Evolutionary conservation across 768 basidiomycete species (phyloP), one percentile per base, ranked within the genome.

Genomic region (Rhizopogon salebrosus): DNA sequence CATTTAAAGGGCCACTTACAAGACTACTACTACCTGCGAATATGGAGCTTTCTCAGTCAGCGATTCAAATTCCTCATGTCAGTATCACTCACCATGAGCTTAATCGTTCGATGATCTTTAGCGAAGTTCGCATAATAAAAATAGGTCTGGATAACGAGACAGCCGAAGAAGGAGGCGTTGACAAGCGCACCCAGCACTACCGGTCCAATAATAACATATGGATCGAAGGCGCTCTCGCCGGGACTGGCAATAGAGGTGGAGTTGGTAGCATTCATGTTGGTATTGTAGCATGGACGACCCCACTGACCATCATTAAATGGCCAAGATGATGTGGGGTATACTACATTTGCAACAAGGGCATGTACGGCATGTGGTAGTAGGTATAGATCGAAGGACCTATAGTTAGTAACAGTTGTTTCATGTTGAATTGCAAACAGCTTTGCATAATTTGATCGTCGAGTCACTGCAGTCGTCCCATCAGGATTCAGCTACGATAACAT

Each of bases 111-210:
- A 18, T 27, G 5, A 20, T 60, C 54, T 3, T 51, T 38, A 42
- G 48, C 51, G 42, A 56, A 41, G 35, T 58, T 65, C 14, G 54
- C 58, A 65, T 53, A 65, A 52, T 65, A 67, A 41, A 65, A 45
- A 54, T 55, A 62, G 6, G 58, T 60, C 49, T 65, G 64, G 35
- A 67, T 52, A 34, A 67, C 43, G 39, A 46, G 51, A 35, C 65
- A 60, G 48, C 64, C 64, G 2, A 67, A 50, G 51, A 65, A 41
- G 46, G 60, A 31, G 16, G 65, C 60, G 34, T 58, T 57, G 42
- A 63, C 31, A 34, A 67, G 50, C 9, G 57, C 48, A 29, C 63
- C 60, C 26, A 65, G 23, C 31, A 54, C 49, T 18, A 67, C 51
- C 6, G 63, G 64, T 43, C 65, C 64, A 49, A 57, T 62, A 55